Evolutionary conservation across 169 alveolate species (phyloP).

Genomic region (Plasmodium fragile): DNA sequence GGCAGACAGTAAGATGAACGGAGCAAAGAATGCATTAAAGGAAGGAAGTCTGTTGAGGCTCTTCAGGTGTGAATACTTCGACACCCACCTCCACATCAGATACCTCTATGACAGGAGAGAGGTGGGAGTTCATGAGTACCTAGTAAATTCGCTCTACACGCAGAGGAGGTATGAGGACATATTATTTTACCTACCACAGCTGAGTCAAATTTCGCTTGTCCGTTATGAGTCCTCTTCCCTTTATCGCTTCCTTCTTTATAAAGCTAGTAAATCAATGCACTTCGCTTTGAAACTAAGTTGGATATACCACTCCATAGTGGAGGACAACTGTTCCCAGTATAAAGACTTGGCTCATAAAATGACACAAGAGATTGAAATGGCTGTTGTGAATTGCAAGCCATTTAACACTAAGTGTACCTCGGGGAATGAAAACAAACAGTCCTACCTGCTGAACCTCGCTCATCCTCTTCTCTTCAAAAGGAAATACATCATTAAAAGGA

Average conservation of each 20-base stretch:
- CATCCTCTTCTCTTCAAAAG: conserved; percentile 82
- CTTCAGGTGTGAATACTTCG: conserved; percentile 92
- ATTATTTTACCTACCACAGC: conserved; percentile 89
- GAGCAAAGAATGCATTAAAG: conserved; percentile 33
- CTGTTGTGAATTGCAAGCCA: conserved; percentile 92
- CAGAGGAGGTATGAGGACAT: conserved; percentile 87
- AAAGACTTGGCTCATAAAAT: conserved; percentile 89
- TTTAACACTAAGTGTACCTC: conserved; percentile 23
- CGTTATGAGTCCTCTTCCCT: conserved; percentile 85
- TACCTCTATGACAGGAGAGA: conserved; percentile 90
- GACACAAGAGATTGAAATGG: conserved; percentile 93
- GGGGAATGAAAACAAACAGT: conserved; percentile 33
- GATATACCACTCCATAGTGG: conserved; percentile 90
- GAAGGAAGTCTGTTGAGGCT: conserved; percentile 90
- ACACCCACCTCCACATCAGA: conserved; percentile 90
- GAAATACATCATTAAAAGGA: conserved; percentile 65
- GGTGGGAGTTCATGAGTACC: conserved; percentile 92
- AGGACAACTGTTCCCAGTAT: conserved; percentile 82
- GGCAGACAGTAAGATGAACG: conserved; percentile 1
- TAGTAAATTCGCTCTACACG: conserved; percentile 91
- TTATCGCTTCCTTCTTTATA: conserved; percentile 87
- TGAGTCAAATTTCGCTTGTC: conserved; percentile 83
- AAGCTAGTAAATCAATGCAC: conserved; percentile 90
- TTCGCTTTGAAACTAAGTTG: conserved; percentile 91
- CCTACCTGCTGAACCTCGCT: conserved; percentile 70